These are phyloP conservation scores for Pseudogymnoascus sp. DNA, from an alignment of 2,329 filamentous ascomycete species.

Conservation along the genomic window DNA sequence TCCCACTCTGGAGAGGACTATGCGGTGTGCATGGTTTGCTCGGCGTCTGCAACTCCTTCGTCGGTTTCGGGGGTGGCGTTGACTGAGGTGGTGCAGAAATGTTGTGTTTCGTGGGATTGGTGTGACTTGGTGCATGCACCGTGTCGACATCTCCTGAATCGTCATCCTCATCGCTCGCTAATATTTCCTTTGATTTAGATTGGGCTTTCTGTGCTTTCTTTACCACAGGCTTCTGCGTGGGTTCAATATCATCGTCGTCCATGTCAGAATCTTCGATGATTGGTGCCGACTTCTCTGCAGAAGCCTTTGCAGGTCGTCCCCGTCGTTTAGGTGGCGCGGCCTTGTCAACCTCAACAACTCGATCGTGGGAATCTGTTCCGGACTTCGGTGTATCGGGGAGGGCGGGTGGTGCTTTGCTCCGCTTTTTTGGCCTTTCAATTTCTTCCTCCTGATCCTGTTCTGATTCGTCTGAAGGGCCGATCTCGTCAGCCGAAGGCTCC, in stretches of 20 bases:
- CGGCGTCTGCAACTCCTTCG: constrained; percentile 15
- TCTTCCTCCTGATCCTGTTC: not conserved
- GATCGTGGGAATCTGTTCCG: not conserved
- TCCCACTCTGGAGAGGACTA: constrained; percentile 21
- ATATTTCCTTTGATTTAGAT: not conserved
- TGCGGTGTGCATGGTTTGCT: constrained; percentile 10
- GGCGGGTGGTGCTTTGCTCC: not conserved
- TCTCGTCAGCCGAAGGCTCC: not conserved
- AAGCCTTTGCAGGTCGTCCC: not conserved
- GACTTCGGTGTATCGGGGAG: not conserved
- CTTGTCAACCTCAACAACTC: not conserved
- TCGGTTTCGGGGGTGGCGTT: not conserved
- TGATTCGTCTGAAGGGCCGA: not conserved
- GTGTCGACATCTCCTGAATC: not conserved
- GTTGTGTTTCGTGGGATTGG: not conserved
- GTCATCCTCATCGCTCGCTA: not conserved
- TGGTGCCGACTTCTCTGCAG: not conserved
- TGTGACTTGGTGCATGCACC: not conserved
- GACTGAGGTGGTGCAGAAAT: not conserved
- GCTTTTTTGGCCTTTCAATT: not conserved
- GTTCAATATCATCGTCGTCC: not conserved
- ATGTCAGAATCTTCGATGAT: not conserved
- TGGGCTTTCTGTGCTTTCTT: not conserved
- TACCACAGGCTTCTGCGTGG: not conserved
- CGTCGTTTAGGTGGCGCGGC: not conserved